Base-by-base conservation (phyloP, 176 grass and related monocot species). In the Zizania latifolia region DNA sequence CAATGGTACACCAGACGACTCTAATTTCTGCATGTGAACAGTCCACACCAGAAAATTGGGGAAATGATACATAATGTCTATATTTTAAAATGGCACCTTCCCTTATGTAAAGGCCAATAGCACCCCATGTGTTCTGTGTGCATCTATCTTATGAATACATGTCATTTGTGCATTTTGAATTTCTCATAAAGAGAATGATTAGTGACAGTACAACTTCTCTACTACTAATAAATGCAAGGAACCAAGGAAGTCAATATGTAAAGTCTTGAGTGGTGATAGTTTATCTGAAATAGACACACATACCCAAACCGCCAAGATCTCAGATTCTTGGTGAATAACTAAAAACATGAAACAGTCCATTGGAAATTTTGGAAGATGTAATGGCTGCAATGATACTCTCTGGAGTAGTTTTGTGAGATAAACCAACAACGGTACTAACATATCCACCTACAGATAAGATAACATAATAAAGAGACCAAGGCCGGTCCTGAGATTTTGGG, bases 401-500 rank as follows among this genome's bases (percentile, higher is more conserved):
- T 58, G 21, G 37, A 59, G 58, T 4, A 31, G 10, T 51, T 22
- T 59, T 33, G 1, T 63, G 31, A 62, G 21, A 30, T 13, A 58
- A 21, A 57, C 6, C 45, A 14, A 45, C 1, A 21, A 59, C 59
- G 17, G 34, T 7, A 23, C 31, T 48, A 32, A 82, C 56, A 65
- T 17, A 15, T 66, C 50, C 66, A 82, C n/a, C n/a, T 58, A 71
- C 12, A 72, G 13, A 65, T 54, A 75, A 50, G 22, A 55, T 27
- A 77, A n/a, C 10, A 81, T 59, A 80, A 45, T 24, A 90, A 81
- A 6, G 8, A n/a, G n/a, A n/a, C n/a, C n/a, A n/a, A n/a, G n/a
- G n/a, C n/a, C n/a, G n/a, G n/a, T n/a, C n/a, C n/a, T n/a, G n/a
- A n/a, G n/a, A n/a, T n/a, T n/a, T n/a, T n/a, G n/a, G n/a, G n/a